Percentiles rank a stretch among this genome's conserved stretches.
Evolutionary conservation across 2,329 filamentous ascomycete species (phyloP).

Genomic region (Xylariaceae sp.): DNA sequence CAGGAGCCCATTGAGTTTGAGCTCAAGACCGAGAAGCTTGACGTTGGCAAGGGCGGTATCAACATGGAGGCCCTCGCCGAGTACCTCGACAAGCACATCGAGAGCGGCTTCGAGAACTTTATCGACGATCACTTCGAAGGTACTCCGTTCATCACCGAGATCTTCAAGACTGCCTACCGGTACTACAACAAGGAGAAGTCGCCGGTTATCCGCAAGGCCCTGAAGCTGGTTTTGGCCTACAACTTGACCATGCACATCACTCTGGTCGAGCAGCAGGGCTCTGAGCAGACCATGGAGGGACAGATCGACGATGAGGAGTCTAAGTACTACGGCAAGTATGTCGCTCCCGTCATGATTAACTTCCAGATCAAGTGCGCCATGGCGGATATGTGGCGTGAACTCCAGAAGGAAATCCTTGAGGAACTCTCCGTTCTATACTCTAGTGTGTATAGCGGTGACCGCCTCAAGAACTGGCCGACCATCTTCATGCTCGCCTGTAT

Average conservation of each 20-base stretch:
- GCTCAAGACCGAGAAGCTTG: conserved; percentile 80
- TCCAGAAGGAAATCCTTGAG: conserved; percentile 93
- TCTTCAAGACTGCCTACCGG: conserved; percentile 91
- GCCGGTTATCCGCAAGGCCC: conserved; percentile 85
- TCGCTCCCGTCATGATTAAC: conserved; percentile 98
- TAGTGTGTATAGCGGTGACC: conserved; percentile 96
- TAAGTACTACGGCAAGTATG: conserved; percentile 82
- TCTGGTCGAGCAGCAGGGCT: conserved; percentile 82
- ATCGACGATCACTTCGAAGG: conserved; percentile 96
- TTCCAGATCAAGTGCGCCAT: conserved; percentile 98
- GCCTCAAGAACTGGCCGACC: conserved; percentile 97
- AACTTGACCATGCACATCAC: conserved; percentile 93
- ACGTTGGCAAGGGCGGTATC: conserved; percentile 83
- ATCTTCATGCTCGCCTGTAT: conserved; percentile 97
- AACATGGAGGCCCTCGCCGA: conserved; percentile 75
- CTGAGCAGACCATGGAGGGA: conserved; percentile 71
- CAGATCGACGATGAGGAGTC: conserved; percentile 82
- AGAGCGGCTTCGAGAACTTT: conserved; percentile 85
- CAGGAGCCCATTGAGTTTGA: conserved; percentile 76
- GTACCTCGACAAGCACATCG: conserved; percentile 93
- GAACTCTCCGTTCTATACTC: conserved; percentile 90
- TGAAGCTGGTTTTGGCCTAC: conserved; percentile 93
- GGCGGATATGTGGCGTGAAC: conserved; percentile 95
- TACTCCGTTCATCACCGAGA: conserved; percentile 90
- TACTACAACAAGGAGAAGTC: conserved; percentile 86